A percentile compares a stretch with the other conserved stretches of the same genome.
Evolutionary conservation across 345 rosid genomes (phyloP).

Genomic region (Garcia nutans): DNA sequence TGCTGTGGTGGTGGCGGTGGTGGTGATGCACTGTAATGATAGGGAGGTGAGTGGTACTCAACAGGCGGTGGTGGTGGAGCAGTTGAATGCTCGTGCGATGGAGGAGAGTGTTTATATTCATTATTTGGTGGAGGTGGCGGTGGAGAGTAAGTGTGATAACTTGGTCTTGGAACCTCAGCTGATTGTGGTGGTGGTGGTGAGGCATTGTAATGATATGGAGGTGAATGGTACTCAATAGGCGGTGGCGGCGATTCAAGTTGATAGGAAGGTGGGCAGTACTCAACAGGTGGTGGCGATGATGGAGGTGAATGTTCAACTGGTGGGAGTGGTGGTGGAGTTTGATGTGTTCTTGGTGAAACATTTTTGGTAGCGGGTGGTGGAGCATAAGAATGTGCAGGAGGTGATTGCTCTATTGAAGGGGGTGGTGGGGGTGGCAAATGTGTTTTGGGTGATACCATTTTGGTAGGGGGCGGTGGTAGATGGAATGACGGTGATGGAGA

Average conservation of each 20-base stretch:
- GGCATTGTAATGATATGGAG: conserved; percentile 1
- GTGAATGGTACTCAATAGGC: conserved; percentile 16
- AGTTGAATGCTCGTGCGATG: too few species aligned
- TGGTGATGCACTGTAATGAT: conserved; percentile 6
- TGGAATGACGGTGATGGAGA: conserved; percentile 32
- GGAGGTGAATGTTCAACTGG: not conserved
- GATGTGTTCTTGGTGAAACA: conserved; percentile 38
- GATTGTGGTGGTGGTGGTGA: conserved; percentile 31
- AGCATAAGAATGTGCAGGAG: conserved; percentile 31
- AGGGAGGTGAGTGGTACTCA: conserved; percentile 19
- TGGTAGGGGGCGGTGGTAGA: conserved; percentile 36
- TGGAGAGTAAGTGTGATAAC: conserved; percentile 6
- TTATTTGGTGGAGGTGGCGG: conserved; percentile 10
- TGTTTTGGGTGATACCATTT: conserved; percentile 30
- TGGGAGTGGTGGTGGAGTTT: conserved; percentile 28
- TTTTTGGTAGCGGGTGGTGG: conserved; percentile 46
- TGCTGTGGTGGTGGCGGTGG: conserved; percentile 26
- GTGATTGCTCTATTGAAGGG: conserved; percentile 9
- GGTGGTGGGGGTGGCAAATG: conserved; percentile 37
- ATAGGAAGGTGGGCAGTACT: conserved; percentile 18
- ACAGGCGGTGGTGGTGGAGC: conserved; percentile 18
- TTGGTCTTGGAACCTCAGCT: conserved; percentile 4
- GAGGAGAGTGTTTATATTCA: too few species aligned
- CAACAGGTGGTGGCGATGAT: conserved; percentile 11
- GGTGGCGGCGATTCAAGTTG: conserved; percentile 32